Conservation (phyloP, 805 yeast species). For the Suhomyces tanzawaensis region DNA sequence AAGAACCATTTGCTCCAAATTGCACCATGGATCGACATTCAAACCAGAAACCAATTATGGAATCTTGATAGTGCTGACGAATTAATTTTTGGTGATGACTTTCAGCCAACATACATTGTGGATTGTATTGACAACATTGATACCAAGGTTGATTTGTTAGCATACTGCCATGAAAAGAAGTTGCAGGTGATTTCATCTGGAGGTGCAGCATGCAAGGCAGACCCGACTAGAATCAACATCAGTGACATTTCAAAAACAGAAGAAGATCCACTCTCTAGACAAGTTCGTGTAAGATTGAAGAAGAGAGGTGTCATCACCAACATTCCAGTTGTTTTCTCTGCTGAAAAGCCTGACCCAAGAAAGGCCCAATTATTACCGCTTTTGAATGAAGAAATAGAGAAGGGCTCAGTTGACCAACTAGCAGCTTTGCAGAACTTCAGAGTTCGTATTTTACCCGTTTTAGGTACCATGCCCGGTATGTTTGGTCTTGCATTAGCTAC, state of each 20-base stretch:
- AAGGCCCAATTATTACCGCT: constrained; percentile 87
- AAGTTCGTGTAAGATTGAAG: constrained; percentile 82
- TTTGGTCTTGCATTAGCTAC: constrained; percentile 92
- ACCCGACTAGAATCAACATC: constrained; percentile 85
- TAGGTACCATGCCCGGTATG: constrained; percentile 96
- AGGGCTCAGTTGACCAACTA: constrained; percentile 83
- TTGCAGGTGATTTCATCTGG: constrained; percentile 83
- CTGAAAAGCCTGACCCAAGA: constrained; percentile 95
- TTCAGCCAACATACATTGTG: constrained; percentile 72
- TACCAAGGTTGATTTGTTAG: constrained; percentile 88
- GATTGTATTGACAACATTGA: constrained; percentile 97
- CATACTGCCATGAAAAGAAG: constrained; percentile 59
- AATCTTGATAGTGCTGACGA: constrained; percentile 60
- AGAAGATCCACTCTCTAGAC: constrained; percentile 89
- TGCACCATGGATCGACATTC: constrained; percentile 93
- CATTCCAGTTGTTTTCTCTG: constrained; percentile 85
- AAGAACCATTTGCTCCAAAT: constrained; percentile 63
- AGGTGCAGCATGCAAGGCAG: constrained; percentile 97
- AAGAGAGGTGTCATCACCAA: constrained; percentile 71
- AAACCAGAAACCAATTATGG: constrained; percentile 78
- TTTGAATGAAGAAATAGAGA: constrained; percentile 73
- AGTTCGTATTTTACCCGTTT: constrained; percentile 90
- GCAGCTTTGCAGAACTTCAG: constrained; percentile 87
- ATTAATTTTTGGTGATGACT: constrained; percentile 47
- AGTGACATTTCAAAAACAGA: constrained; percentile 87